Conservation (phyloP, 139 green algal genomes). For the Haematococcus sp. region DNA sequence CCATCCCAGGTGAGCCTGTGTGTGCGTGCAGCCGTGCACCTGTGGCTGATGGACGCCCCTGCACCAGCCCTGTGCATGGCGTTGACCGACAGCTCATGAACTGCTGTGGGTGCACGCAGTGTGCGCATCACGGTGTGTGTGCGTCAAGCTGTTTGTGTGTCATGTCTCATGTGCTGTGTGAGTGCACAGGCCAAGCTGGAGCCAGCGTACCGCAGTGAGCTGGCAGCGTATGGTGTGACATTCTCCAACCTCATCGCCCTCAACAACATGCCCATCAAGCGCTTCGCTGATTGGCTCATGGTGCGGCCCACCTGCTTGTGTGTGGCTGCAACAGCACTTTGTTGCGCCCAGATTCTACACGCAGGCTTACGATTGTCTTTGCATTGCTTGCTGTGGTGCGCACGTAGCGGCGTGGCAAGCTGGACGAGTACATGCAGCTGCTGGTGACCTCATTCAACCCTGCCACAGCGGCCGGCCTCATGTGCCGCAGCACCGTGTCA, state of each 20-base stretch:
- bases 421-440: constrained; percentile 87
- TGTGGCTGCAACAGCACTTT: no score
- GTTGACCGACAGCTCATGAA: no score
- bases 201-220: constrained; percentile 50
- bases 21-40: no score
- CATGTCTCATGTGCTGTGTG: no score
- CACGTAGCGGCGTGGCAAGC: constrained; percentile 12
- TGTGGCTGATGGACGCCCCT: no score
- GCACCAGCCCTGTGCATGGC: no score
- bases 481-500: constrained; percentile 81
- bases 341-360: no score
- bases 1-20: constrained; percentile 42
- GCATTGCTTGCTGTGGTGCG: no score
- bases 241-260: constrained; percentile 90
- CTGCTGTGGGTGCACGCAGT: no score
- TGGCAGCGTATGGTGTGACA: constrained; percentile 70
- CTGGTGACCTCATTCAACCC: constrained; percentile 90
- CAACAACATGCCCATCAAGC: constrained; percentile 99
- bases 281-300: constrained; percentile 85
- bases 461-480: constrained; percentile 58
- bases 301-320: background rate
- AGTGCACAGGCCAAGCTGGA: constrained; percentile 66
- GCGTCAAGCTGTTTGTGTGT: no score
- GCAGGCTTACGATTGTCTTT: no score
- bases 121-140: no score